Percentiles rank a stretch among this genome's conserved stretches.
phyloP scores from a whole-genome alignment of 345 rosid species.

The Eucalyptus erythrocorys region DNA sequence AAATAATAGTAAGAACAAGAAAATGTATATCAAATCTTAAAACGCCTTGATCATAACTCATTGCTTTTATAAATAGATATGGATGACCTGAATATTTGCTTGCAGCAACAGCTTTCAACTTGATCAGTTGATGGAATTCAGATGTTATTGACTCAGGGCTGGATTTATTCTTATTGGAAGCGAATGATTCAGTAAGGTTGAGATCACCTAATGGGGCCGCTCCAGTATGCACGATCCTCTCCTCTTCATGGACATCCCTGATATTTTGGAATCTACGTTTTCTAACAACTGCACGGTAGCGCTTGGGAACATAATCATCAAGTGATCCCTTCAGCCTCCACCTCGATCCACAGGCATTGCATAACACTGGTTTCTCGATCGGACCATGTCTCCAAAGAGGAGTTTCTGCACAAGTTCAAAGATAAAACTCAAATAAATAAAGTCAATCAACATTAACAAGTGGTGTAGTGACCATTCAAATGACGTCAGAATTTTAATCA shows the following conservation, averaged over 20 bases:
- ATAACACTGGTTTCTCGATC: slow-evolving; percentile 48
- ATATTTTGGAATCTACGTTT: not conserved
- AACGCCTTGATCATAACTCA: not conserved
- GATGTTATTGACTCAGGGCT: not conserved
- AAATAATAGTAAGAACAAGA: not conserved
- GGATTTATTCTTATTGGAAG: not conserved
- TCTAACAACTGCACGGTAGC: not conserved
- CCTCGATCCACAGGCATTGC: slow-evolving; percentile 75
- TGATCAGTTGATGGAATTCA: not conserved
- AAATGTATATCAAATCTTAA: not conserved
- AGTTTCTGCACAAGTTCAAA: slow-evolving; percentile 20
- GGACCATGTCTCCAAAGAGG: slow-evolving; percentile 71
- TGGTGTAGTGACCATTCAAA: not conserved
- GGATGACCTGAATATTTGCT: not conserved
- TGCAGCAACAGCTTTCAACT: not conserved
- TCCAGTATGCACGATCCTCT: not conserved
- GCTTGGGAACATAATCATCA: slow-evolving; percentile 40
- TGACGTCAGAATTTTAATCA: not conserved
- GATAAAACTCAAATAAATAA: not conserved
- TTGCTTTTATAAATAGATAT: not conserved
- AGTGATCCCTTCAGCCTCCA: slow-evolving; percentile 38
- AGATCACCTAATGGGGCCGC: not conserved
- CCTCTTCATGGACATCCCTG: not conserved
- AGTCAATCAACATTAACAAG: not conserved
- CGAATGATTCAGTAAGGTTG: not conserved